phyloP scores from a whole-genome alignment of 352 stramenopile genomes.

The Globisporangium polare region DNA sequence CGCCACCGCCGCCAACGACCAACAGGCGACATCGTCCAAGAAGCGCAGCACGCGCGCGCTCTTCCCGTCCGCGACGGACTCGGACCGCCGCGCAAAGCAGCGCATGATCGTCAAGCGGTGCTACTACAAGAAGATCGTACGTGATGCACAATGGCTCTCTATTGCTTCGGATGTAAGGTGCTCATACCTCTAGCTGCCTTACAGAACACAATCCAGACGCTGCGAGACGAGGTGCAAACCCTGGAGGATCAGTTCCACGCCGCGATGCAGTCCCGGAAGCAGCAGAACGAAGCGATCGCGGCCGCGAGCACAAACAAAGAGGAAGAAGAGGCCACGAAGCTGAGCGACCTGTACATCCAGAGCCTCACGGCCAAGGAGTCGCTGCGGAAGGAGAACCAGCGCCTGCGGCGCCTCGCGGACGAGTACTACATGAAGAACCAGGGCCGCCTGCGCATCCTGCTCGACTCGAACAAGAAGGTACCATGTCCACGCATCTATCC shows the following conservation, averaged over 20 bases:
- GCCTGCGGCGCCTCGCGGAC: conserved; percentile 56
- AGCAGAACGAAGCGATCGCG: conserved; percentile 24
- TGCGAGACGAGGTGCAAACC: conserved; percentile 41
- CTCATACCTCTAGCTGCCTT: conserved; percentile 11
- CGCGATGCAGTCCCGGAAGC: conserved; percentile 30
- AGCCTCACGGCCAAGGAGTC: conserved; percentile 46
- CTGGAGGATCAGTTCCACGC: conserved; percentile 39
- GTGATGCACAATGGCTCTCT: conserved; percentile 15
- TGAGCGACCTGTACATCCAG: conserved; percentile 39
- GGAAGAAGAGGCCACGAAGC: conserved; percentile 17
- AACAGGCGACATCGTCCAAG: conserved; percentile 18
- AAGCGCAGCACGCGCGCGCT: conserved; percentile 49
- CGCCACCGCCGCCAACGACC: neutral
- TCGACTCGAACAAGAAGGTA: conserved; percentile 57
- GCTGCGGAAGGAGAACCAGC: conserved; percentile 59
- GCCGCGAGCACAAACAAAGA: conserved; percentile 10
- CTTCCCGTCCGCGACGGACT: conserved; percentile 34
- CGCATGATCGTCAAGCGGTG: conserved; percentile 67
- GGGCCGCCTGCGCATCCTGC: conserved; percentile 47
- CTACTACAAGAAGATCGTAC: conserved; percentile 82
- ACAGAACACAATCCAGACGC: conserved; percentile 65
- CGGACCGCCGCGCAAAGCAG: conserved; percentile 58
- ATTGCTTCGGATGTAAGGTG: neutral
- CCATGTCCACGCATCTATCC: neutral
- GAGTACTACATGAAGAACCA: conserved; percentile 84